Base-by-base conservation (phyloP, 2,329 filamentous ascomycete species). In the Dryadomyces quercus-mongolicae region DNA sequence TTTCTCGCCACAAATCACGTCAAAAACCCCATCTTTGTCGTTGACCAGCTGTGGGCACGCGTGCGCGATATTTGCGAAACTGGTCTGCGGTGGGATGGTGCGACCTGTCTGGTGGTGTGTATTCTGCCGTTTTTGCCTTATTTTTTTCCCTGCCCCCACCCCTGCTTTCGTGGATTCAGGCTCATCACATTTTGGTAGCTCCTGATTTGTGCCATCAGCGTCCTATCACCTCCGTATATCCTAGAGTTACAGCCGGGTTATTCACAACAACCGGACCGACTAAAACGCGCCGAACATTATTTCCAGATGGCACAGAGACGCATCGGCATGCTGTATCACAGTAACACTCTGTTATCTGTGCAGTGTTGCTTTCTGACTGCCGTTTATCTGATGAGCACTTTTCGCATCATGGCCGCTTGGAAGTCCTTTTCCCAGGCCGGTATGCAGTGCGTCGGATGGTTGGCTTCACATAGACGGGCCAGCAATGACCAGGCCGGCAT, bases 291-390 rank as follows among this genome's bases (percentile, higher is more conserved):
- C 0, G 68, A 71, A 51, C 65, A 65, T 0, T 70, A 73, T 52
- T 78, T 77, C 57, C 65, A 69, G 3, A 73, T 72, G 0, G 72
- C 74, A 0, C 74, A 77, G 58, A 74, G 72, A 58, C 64, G 74
- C 3, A 70, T 78, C 18, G 76, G 74, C 0, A 62, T 67, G 2
- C 59, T 75, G 9, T 60, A 75, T 3, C 65, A 67, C 4, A 65
- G 60, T 12, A 64, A 67, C 2, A 70, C 70, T 20, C 67, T 74
- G 6, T 62, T 77, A 9, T 72, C 70, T 12, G 69, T 73, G 0
- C 75, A 78, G 58, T 78, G 75, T 34, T 67, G 76, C 34, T 77
- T 78, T 36, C 64, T 75, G 0, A 71, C 74, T 0, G 70, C 74
- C 0, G 67, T 77, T 9, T 77, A 74, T 61, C 62, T 73, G 55